Base-by-base conservation (phyloP, 202 grass and related monocot genomes). In the Alloteropsis angusta region DNA sequence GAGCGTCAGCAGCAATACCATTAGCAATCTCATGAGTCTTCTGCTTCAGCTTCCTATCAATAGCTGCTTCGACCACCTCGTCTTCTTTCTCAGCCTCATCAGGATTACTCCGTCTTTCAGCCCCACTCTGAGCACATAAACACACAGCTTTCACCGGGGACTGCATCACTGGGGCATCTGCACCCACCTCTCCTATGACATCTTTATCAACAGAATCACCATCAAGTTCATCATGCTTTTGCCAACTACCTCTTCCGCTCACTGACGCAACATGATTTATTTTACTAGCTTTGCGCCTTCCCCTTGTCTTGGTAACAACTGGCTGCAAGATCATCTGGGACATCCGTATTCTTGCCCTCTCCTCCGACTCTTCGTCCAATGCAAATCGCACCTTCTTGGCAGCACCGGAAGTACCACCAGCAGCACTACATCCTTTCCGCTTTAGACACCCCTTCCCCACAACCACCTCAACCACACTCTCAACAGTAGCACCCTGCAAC, bases 391-490 rank as follows among this genome's bases (percentile, higher is more conserved):
- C 90, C 35, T 59, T 89, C 77, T 87, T 92, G 46, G 67, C 22
- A 36, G 42, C 80, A 32, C 63, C 67, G 0, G 28, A 69, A 37
- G 37, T 67, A 36, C 69, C 76, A 28, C 7, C 7, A 3, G 35
- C 78, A 35, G 76, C 65, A 64, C 41, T 82, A n/a, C 42, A 25
- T 18, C 60, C n/a, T 7, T 77, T 52, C 45, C 61, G 64, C 76
- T 89, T 92, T 55, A 89, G 39, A 53, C 86, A 89, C 3, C 90
- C 90, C 72, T 82, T 92, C 15, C 65, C 71, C 59, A 58, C 78
- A 28, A 81, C 78, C 67, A 84, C 78, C 35, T 61, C 68, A 47
- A 83, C 68, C 36, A 37, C 17, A 42, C 36, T n/a, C 25, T 74
- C 46, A 10, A 11, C 60, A 32, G 59, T 50, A 3, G 41, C 28